Base-by-base conservation (phyloP, 371 early-diverging fungal genomes). In the Mucor piriformis region DNA sequence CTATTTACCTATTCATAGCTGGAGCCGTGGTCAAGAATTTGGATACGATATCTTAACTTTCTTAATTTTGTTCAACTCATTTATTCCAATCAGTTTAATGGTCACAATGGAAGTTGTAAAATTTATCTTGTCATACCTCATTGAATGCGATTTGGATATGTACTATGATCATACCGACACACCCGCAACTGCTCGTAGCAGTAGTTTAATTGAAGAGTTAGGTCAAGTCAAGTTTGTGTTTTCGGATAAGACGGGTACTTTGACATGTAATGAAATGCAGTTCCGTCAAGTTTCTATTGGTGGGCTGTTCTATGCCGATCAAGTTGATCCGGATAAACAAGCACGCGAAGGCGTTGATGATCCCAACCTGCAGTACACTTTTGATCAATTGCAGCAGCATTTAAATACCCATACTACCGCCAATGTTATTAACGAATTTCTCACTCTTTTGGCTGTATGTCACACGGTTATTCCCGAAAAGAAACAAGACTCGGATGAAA, bases 181-280 rank as follows among this genome's bases (percentile, higher is more conserved):
- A 10, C 81, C 87, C 5, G 92, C 91, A 1, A 77, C 77, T 55
- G 89, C 89, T 1, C 82, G 91, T 27, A 93, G 92, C 29, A 86
- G 88, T 13, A 87, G 86, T 27, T 72, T 93, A 25, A 85, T 89
- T 58, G 96, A 96, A 70, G 95, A 96, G 60, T 76, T 95, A 12
- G 97, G 95, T 7, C 89, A 90, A 69, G 91, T 98, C 59, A 92
- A 94, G 50, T 95, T 94, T 72, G 87, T 99, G 43, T 92, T 99
- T 54, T 91, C 94, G 37, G 99, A 99, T 76, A 99, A 99, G 79
- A 99, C 89, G 0, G 89, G 89, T 1, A 89, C 89, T 2, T 62
- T 89, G 48, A 89, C 89, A 0, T 80, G 87, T 49, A 89, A 89
- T 56, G 83, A 85, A 34, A 89, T 89, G 89, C 81, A 82, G 54